Evolutionary conservation across 352 stramenopile species (phyloP), one percentile per base, ranked within the genome.

Genomic region (Phytopythium chamaehyphon): DNA sequence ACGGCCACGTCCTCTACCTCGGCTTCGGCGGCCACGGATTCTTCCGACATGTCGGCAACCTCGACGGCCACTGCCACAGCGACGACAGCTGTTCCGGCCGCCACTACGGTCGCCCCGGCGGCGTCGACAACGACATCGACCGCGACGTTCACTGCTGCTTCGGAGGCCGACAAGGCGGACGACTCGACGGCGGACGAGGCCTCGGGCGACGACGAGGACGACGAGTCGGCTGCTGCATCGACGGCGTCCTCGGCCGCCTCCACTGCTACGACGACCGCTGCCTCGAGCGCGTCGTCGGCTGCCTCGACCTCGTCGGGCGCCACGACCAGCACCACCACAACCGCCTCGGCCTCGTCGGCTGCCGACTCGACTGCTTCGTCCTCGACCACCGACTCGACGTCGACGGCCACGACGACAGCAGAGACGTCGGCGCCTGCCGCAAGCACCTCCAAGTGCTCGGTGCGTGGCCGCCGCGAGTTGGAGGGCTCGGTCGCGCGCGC

Each of bases 381-480:
- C 24, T 50, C 52, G 16, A 47, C 43, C 2, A 55, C 54, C 1
- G 46, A 42, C 22, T n/a, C 39, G 16, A 47, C 53, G 8, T 58
- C 51, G 51, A 31, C 40, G 18, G 47, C 47, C 15, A 36, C 45
- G 37, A 47, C 24, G 3, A 49, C 56, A 10, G 48, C 48, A 10
- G 39, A 38, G 18, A 56, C 38, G 16, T 49, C 50, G 7, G 14
- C 50, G 1, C n/a, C 24, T 36, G 33, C 40, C 26, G 6, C 37
- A 8, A 39, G 12, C 23, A 38, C 50, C 3, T 28, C 38, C 47
- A 69, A 69, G 51, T 69, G 61, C 47, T 46, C 51, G n/a, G 38
- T 68, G 28, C 60, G 61, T 48, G 46, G 51, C 44, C 48, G 49
- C 22, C 61, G 56, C 38, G 35, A 47, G 37, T 69, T 62, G 48